Evolutionary conservation across 805 yeast species (phyloP).

Genomic region (Candida sakaeoensis): DNA sequence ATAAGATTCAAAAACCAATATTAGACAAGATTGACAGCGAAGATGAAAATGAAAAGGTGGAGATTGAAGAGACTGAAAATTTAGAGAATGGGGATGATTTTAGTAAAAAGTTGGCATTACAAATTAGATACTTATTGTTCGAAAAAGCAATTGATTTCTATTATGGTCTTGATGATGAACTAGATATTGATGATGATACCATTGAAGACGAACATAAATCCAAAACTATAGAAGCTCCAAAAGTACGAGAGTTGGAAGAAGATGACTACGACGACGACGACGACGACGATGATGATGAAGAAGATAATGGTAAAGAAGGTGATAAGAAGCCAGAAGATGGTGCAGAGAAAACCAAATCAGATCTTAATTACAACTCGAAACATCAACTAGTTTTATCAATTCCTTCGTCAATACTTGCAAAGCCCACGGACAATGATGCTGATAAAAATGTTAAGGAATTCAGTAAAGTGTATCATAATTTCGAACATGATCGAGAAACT

Average conservation of each 20-base stretch:
- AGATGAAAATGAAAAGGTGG: slow-evolving; percentile 12
- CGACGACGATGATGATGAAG: slow-evolving; percentile 30
- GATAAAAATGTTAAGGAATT: slow-evolving; percentile 54
- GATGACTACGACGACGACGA: slow-evolving; percentile 23
- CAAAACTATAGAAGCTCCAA: slow-evolving; percentile 11
- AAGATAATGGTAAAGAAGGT: slow-evolving; percentile 26
- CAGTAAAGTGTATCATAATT: slow-evolving; percentile 69
- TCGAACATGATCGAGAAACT: slow-evolving; percentile 75
- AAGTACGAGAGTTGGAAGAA: slow-evolving; percentile 18
- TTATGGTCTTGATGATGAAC: slow-evolving; percentile 28
- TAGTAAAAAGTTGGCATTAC: slow-evolving; percentile 47
- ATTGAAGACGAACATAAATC: background rate
- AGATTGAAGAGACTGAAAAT: slow-evolving; percentile 26
- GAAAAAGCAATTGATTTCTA: slow-evolving; percentile 61
- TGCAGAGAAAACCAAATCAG: background rate
- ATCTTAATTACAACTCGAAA: slow-evolving; percentile 21
- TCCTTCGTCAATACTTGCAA: slow-evolving; percentile 18
- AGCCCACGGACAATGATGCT: slow-evolving; percentile 31
- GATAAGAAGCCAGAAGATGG: slow-evolving; percentile 12
- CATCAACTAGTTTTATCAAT: slow-evolving; percentile 30
- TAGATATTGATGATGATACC: slow-evolving; percentile 16
- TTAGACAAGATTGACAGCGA: slow-evolving; percentile 7
- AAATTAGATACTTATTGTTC: slow-evolving; percentile 65
- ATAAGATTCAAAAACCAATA: slow-evolving; percentile 12
- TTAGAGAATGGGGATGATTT: slow-evolving; percentile 39